Conservation (phyloP, 2,329 filamentous ascomycete genomes). For the Ramularia endophylla region DNA sequence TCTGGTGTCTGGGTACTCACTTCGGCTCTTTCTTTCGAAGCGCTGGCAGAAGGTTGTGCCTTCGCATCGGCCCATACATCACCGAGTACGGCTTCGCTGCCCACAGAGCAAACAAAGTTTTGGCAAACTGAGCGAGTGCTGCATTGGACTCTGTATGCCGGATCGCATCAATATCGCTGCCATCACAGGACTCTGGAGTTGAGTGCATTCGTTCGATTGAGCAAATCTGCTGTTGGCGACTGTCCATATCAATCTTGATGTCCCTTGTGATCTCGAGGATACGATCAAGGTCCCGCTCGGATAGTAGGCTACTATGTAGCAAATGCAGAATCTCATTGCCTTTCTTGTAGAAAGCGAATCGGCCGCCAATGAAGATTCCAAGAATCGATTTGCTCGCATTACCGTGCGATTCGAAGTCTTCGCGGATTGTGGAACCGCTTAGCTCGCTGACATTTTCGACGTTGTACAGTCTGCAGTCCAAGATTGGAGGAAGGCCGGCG, state of each 20-base stretch:
- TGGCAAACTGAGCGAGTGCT: slow-evolving; percentile 16
- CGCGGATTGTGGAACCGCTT: slow-evolving; percentile 34
- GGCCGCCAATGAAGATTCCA: slow-evolving; percentile 18
- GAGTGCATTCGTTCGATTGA: slow-evolving; percentile 11
- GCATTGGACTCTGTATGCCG: slow-evolving; percentile 18
- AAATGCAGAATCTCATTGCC: slow-evolving; percentile 19
- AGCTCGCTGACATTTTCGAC: slow-evolving; percentile 37
- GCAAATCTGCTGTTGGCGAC: slow-evolving; percentile 10
- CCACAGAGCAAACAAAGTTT: slow-evolving; percentile 17
- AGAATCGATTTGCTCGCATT: slow-evolving; percentile 20
- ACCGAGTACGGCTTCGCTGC: slow-evolving; percentile 21
- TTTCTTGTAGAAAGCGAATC: slow-evolving; percentile 17
- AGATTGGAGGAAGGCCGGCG: slow-evolving; percentile 42
- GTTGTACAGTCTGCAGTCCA: slow-evolving; percentile 42
- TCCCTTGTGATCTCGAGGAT: slow-evolving; percentile 16
- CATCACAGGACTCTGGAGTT: slow-evolving; percentile 12
- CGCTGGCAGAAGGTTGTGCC: slow-evolving; percentile 12
- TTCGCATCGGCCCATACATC: slow-evolving; percentile 20
- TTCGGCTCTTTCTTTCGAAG: slow-evolving; percentile 18
- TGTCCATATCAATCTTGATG: slow-evolving; percentile 17
- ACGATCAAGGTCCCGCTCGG: slow-evolving; percentile 13
- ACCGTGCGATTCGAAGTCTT: slow-evolving; percentile 30
- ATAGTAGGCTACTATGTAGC: slow-evolving; percentile 15
- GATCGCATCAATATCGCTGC: slow-evolving; percentile 15
- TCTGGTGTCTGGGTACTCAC: too few relatives aligned